These are phyloP conservation scores for Entrophospora sp. DNA, from an alignment of 192 early-diverging fungal genomes.

Conservation along the genomic window DNA sequence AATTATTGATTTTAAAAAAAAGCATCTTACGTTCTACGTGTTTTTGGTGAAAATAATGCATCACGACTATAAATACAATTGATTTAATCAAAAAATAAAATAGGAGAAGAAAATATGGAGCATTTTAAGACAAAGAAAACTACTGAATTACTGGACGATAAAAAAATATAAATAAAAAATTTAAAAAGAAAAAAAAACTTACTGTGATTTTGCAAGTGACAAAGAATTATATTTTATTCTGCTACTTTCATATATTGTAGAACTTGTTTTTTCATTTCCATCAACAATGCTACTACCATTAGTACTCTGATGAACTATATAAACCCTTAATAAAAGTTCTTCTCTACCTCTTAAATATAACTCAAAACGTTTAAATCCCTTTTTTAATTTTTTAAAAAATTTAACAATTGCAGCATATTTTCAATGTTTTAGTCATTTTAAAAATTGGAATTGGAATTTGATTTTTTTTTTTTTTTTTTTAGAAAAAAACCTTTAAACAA, in stretches of 20 bases:
- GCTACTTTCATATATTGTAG: conserved; percentile 13
- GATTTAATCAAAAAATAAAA: too few species aligned
- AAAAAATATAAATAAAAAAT: conserved; percentile 23
- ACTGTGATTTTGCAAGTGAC: conserved; percentile 41
- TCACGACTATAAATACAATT: conserved; percentile 19
- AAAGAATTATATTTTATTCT: conserved; percentile 28
- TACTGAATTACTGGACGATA: too few species aligned
- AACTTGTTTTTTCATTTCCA: conserved; percentile 22
- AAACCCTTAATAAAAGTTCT: conserved; percentile 57
- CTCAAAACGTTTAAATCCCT: conserved; percentile 63
- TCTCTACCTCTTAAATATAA: conserved; percentile 59
- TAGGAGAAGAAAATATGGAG: too few species aligned
- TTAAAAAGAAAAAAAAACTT: conserved; percentile 18
- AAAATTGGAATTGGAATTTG: not conserved
- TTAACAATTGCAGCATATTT: not conserved
- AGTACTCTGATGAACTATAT: too few species aligned
- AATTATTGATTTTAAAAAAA: not conserved
- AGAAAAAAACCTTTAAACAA: conserved; percentile 53
- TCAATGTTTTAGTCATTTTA: not conserved
- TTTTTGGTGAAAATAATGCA: conserved; percentile 19
- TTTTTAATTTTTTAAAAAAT: not conserved
- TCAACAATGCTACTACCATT: too few species aligned
- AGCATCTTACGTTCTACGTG: conserved; percentile 14
- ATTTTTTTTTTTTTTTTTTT: not conserved
- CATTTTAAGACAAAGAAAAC: too few species aligned